phyloP scores from a whole-genome alignment of 768 basidiomycete genomes.

The Kwoniella europaea region DNA sequence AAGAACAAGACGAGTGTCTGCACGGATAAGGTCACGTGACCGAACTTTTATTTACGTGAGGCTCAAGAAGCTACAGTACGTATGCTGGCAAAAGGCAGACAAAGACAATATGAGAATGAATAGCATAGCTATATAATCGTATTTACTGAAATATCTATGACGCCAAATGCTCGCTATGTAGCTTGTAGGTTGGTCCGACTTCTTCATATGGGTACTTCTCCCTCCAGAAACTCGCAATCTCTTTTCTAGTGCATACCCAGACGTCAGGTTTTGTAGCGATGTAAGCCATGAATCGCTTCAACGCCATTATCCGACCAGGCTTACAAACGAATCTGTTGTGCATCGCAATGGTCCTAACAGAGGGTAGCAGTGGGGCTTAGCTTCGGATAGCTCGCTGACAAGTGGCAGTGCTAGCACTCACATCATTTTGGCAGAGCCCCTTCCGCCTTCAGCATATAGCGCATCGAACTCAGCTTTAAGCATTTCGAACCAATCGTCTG shows the following conservation, averaged over 20 bases:
- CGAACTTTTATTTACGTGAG: background rate
- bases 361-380: conserved; percentile 1
- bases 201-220: conserved; percentile 40
- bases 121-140: background rate
- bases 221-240: conserved; percentile 39
- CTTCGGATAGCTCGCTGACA: background rate
- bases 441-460: conserved; percentile 44
- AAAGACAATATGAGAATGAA: too few relatives aligned
- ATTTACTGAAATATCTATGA: background rate
- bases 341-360: conserved; percentile 39
- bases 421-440: conserved; percentile 46
- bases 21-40: conserved; percentile 1
- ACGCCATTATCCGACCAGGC: conserved; percentile 37
- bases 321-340: conserved; percentile 48
- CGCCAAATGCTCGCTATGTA: conserved; percentile 12
- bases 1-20: background rate
- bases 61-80: too few relatives aligned
- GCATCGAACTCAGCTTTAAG: conserved; percentile 40
- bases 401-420: conserved; percentile 8
- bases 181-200: conserved; percentile 24
- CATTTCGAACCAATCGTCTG: conserved; percentile 37
- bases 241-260: conserved; percentile 39
- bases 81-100: too few relatives aligned
- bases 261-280: conserved; percentile 37
- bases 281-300: conserved; percentile 46